phyloP scores from a whole-genome alignment of 331 rosid genomes.

The Stylosanthes scabra region DNA sequence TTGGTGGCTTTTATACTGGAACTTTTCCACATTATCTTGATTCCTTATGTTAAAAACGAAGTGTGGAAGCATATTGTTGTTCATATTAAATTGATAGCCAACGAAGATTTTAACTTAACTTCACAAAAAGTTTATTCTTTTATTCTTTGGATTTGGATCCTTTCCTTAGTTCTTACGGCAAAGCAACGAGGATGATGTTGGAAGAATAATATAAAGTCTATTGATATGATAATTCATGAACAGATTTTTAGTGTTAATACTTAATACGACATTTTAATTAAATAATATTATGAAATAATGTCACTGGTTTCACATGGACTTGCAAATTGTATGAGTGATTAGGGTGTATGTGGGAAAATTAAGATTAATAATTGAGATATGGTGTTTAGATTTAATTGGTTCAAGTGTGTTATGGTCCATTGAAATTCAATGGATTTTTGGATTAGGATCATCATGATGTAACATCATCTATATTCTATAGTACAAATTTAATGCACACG shows the following conservation, averaged over 20 bases:
- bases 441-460: slow-evolving; percentile 29
- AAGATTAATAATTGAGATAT: slow-evolving; percentile 1
- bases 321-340: slow-evolving; percentile 8
- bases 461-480: slow-evolving; percentile 5
- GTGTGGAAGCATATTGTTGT: slow-evolving; percentile 31
- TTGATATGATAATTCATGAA: neutral
- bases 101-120: slow-evolving; percentile 5
- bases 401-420: slow-evolving; percentile 4
- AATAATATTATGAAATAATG: neutral
- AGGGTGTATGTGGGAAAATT: slow-evolving; percentile 11
- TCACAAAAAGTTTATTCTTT: slow-evolving; percentile 28
- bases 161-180: slow-evolving; percentile 40
- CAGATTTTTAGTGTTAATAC: too few species aligned
- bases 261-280: too few species aligned
- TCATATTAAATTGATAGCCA: slow-evolving; percentile 18
- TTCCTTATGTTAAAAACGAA: slow-evolving; percentile 8
- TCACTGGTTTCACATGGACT: slow-evolving; percentile 27
- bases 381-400: slow-evolving; percentile 30
- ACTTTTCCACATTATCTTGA: slow-evolving; percentile 27
- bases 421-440: neutral
- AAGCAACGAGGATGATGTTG: neutral
- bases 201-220: slow-evolving; percentile 43
- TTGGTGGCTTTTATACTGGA: neutral
- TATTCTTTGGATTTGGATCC: slow-evolving; percentile 38
- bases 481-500: slow-evolving; percentile 8